Conservation (phyloP, 345 rosid species). For the Syzygium grande region DNA sequence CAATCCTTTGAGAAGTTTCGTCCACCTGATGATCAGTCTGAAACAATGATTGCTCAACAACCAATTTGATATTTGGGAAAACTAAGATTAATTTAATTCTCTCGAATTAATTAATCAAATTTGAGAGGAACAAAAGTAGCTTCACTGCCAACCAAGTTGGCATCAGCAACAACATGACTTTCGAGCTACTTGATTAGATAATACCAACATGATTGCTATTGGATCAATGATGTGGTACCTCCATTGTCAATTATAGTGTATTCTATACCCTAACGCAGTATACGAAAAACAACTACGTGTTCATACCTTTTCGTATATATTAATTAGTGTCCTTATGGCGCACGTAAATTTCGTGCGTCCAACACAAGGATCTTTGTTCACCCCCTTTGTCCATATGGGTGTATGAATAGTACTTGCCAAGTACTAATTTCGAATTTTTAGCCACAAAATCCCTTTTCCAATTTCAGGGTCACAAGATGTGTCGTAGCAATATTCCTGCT, state of each 20-base stretch:
- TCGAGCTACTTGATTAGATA: neutral
- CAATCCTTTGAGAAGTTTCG: neutral
- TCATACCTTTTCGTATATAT: neutral
- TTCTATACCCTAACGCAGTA: neutral
- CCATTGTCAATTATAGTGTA: neutral
- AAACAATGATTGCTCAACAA: neutral
- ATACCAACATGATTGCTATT: neutral
- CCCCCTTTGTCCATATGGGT: neutral
- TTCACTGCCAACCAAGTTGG: neutral
- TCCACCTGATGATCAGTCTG: neutral
- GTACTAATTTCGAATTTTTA: neutral
- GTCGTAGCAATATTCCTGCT: neutral
- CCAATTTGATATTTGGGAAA: neutral
- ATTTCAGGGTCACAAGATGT: neutral
- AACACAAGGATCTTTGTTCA: neutral
- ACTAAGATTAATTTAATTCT: neutral
- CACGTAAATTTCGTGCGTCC: rapidly evolving
- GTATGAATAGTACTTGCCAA: neutral
- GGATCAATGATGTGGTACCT: neutral
- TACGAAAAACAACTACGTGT: neutral
- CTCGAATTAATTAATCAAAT: neutral
- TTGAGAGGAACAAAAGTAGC: neutral
- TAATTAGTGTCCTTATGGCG: neutral
- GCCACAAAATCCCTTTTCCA: neutral
- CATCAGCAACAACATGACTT: neutral